A percentile compares a stretch with the other conserved stretches of the same genome.
These are phyloP conservation scores for Cladosporium phlei DNA, from an alignment of 2,329 filamentous ascomycete genomes.

Conservation along the genomic window DNA sequence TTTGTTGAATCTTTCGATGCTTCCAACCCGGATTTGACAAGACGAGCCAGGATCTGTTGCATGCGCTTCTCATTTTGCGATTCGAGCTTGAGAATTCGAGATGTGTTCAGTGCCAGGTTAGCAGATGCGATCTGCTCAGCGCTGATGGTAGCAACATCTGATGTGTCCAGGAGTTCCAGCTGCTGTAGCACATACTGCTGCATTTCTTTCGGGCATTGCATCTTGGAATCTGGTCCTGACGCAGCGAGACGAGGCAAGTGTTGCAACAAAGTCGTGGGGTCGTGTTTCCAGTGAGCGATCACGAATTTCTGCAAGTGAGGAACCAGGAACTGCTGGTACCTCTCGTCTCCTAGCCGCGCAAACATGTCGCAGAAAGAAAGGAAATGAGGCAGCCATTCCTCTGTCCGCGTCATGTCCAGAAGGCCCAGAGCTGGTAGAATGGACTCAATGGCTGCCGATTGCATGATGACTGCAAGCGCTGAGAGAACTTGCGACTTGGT, in stretches of 20 bases:
- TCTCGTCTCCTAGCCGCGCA: slow-evolving; percentile 64
- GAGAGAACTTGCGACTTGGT: slow-evolving; percentile 37
- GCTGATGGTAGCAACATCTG: background rate
- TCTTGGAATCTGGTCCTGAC: slow-evolving; percentile 3
- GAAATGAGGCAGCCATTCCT: slow-evolving; percentile 67
- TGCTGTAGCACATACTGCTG: slow-evolving; percentile 10
- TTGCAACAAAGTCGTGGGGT: slow-evolving; percentile 4
- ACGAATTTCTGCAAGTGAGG: slow-evolving; percentile 83
- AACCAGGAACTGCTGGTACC: slow-evolving; percentile 74
- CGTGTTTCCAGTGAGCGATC: slow-evolving; percentile 59
- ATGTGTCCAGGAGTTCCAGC: background rate
- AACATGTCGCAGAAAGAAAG: slow-evolving; percentile 80
- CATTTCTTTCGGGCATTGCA: slow-evolving; percentile 12
- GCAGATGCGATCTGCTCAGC: slow-evolving; percentile 3
- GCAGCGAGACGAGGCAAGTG: slow-evolving; percentile 10
- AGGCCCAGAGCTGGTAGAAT: slow-evolving; percentile 65
- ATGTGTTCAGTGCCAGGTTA: slow-evolving; percentile 6
- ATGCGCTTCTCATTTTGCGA: background rate
- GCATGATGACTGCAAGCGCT: slow-evolving; percentile 60
- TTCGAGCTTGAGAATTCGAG: slow-evolving; percentile 5
- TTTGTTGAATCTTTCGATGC: background rate
- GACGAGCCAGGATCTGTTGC: background rate
- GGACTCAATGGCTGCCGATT: slow-evolving; percentile 72
- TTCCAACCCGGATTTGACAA: slow-evolving; percentile 3
- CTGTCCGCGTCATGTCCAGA: slow-evolving; percentile 61